Evolutionary conservation across 2,329 filamentous ascomycete species (phyloP), one percentile per base, ranked within the genome.

Genomic region (Aspergillus sergii): DNA sequence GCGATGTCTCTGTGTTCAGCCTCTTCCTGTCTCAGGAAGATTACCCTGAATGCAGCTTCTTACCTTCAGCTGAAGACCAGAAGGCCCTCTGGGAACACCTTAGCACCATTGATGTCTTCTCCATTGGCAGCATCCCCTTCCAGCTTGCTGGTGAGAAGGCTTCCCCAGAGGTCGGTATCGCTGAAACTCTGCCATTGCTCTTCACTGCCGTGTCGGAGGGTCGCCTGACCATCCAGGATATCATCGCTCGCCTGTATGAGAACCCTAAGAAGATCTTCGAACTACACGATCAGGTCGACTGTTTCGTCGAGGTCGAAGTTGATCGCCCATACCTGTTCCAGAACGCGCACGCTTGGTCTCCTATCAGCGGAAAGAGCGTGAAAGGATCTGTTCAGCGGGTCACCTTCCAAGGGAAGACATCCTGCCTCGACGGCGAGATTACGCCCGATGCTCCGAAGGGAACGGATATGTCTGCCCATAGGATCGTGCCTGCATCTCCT

Each of bases 241-340:
- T 94, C 75, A 89, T 87, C 73, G 75, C 80, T 60, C 87, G 89
- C 48, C 84, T 94, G 54, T 90, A 93, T 75, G 89, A 92, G 73
- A 93, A 93, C 75, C 91, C 91, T 3, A 91, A 90, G 81, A 86
- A 86, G 74, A 93, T 94, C 71, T 94, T 94, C 69, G 91, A 94
- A 80, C 85, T 94, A 57, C 91, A 94, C 68, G 91, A 94, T 69
- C 91, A 94, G 78, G 79, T 85, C n/a, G 88, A 88, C 63, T 89
- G 89, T 43, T 87, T 86, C 6, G 84, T 94, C 41, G 91, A 94
- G 80, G 85, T 92, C 26, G 91, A 93, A 78, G 83, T 93, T 69
- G 91, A 92, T 74, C 87, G 91, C 51, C 85, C 89, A 2, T 91
- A 91, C 76, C 82, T 85, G 4, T 81, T 89, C 61, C 78, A 86